Conservation (phyloP, 2,329 filamentous ascomycete genomes). For the Botrytis medusae region DNA sequence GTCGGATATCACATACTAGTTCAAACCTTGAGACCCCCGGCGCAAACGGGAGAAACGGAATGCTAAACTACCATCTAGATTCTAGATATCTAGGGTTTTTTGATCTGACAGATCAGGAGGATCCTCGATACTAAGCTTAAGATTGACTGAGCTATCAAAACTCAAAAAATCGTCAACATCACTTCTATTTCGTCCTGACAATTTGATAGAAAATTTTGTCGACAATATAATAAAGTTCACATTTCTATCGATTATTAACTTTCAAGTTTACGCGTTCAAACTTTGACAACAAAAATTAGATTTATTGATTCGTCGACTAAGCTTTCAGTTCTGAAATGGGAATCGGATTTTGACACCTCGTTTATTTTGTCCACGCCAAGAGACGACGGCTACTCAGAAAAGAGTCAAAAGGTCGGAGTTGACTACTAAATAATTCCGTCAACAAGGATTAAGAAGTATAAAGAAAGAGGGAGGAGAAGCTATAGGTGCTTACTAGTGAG, state of each 20-base stretch:
- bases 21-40: background rate
- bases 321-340: background rate
- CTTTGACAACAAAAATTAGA: background rate
- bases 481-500: background rate
- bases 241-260: background rate
- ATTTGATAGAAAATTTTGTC: fast-evolving
- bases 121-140: background rate
- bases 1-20: background rate
- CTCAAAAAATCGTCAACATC: background rate
- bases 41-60: background rate
- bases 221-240: background rate
- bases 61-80: background rate
- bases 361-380: background rate
- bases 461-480: background rate
- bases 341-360: background rate
- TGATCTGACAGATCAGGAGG: background rate
- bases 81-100: background rate
- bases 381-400: background rate
- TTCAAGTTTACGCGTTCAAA: background rate
- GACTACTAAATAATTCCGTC: background rate
- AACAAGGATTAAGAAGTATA: background rate
- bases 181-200: background rate
- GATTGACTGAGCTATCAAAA: background rate
- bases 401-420: too few species aligned
- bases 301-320: background rate